Percentiles rank a stretch among this genome's conserved stretches.
Conservation (phyloP, 164 flowering plant genomes). For the Magnolia officinalis region DNA sequence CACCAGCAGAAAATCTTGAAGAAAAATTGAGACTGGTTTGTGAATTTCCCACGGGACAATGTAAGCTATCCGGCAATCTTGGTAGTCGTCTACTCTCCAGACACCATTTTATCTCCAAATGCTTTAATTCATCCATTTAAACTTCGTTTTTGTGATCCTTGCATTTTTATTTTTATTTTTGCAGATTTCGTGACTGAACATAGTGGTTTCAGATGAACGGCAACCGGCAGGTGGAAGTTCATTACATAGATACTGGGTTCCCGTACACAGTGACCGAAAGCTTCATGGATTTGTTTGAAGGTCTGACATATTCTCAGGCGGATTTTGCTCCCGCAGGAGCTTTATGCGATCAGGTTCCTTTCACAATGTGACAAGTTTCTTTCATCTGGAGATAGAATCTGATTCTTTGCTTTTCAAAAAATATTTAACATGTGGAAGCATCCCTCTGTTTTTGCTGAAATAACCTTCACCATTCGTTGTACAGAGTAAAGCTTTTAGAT, state of each 20-base stretch:
- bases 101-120: background rate
- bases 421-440: background rate
- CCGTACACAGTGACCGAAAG: constrained; percentile 63
- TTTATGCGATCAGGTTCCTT: constrained; percentile 51
- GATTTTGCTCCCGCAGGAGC: constrained; percentile 36
- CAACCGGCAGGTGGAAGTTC: constrained; percentile 55
- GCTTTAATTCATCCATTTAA: background rate
- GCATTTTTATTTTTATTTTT: background rate
- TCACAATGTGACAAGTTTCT: background rate
- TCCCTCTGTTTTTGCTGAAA: background rate
- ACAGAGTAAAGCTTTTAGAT: no score
- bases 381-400: background rate
- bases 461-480: background rate
- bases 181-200: constrained; percentile 9
- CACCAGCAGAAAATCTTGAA: no score
- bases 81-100: background rate
- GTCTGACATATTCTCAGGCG: constrained; percentile 39
- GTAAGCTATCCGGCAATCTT: background rate
- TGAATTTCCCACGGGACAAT: no score
- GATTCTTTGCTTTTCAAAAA: background rate
- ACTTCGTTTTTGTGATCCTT: background rate
- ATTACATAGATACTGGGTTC: constrained; percentile 68
- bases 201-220: constrained; percentile 36
- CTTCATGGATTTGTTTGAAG: constrained; percentile 75
- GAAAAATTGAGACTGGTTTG: background rate